Percentiles rank a stretch among this genome's conserved stretches.
Evolutionary conservation across 108 stramenopile genomes (phyloP).

Genomic region (Nitzschia palea): DNA sequence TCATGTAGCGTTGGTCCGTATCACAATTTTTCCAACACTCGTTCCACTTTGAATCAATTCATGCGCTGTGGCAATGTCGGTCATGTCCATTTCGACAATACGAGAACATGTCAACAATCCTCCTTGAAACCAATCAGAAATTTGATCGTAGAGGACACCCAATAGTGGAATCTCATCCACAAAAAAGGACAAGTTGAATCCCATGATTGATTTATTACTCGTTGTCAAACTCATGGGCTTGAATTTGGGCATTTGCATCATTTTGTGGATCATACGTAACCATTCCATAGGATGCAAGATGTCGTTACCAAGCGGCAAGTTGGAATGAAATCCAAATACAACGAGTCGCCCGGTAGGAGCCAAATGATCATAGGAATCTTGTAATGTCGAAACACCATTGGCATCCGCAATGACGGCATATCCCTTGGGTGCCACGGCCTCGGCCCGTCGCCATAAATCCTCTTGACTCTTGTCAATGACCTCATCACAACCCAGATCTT

Average conservation of each 20-base stretch:
- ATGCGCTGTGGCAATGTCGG: conserved; percentile 69
- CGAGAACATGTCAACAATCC: conserved; percentile 54
- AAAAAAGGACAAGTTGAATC: conserved; percentile 90
- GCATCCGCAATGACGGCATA: conserved; percentile 82
- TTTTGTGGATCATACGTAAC: conserved; percentile 70
- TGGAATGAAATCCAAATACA: conserved; percentile 89
- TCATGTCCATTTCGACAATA: conserved; percentile 62
- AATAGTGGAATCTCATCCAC: conserved; percentile 75
- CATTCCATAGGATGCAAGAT: conserved; percentile 76
- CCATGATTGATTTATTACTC: conserved; percentile 68
- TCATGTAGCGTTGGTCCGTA: conserved; percentile 37
- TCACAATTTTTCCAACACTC: conserved; percentile 83
- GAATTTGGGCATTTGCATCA: conserved; percentile 76
- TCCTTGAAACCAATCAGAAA: conserved; percentile 58
- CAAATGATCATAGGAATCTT: conserved; percentile 79
- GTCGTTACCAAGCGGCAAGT: conserved; percentile 71
- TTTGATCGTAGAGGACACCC: conserved; percentile 70
- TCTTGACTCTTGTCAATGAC: conserved; percentile 78
- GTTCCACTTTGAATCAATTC: conserved; percentile 77
- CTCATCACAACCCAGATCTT: conserved; percentile 70
- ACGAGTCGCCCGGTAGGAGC: conserved; percentile 75
- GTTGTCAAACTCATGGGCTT: conserved; percentile 84
- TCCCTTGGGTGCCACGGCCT: conserved; percentile 41
- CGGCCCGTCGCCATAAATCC: conserved; percentile 55
- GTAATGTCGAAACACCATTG: conserved; percentile 82